Base-by-base conservation (phyloP, 257 asterid genomes). In the Gardenia jasminoides region DNA sequence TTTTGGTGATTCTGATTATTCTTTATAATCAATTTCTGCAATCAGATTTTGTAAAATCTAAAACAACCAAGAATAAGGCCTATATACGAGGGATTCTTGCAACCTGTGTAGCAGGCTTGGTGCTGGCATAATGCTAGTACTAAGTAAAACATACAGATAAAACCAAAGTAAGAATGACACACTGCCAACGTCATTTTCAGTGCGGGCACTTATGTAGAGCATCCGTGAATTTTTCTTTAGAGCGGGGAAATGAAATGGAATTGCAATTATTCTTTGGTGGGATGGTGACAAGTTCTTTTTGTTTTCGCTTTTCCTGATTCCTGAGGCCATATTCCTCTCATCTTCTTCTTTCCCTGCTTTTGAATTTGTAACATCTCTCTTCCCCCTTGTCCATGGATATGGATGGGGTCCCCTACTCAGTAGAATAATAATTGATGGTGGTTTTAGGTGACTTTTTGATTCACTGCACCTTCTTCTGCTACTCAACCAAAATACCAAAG, bases 211-310 rank as follows among this genome's bases (percentile, higher is more conserved):
- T 81, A 47, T 70, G 50, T 72, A 62, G 26, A 62, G 26, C 72
- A 47, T 80, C 75, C 46, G 75, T 54, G 70, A n/a, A 69, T 54
- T 59, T 75, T 76, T 31, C 69, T 75, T 75, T 43, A 67, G 81
- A 75, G 17, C 4, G 19, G 58, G 81, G 77, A n/a, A n/a, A n/a
- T n/a, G 74, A 69, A 59, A 84, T 82, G 83, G 43, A 80, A 80
- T 78, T 82, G 78, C 72, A 85, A 87, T 71, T 80, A 83, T 83
- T 89, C 82, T 82, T 84, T 72, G 83, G 80, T 85, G 88, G 84
- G 93, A 88, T 86, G 26, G 78, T 80, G 97, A 89, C 93, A 80
- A 83, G 87, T 83, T 88, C 89, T 87, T 81, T 86, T 90, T 88
- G 36, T 75, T 77, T 36, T 73, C 77, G 74, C 91, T 89, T 91